A percentile compares a stretch with the other conserved stretches of the same genome.
phyloP scores from a whole-genome alignment of 345 rosid genomes.

The Brassica rapa region DNA sequence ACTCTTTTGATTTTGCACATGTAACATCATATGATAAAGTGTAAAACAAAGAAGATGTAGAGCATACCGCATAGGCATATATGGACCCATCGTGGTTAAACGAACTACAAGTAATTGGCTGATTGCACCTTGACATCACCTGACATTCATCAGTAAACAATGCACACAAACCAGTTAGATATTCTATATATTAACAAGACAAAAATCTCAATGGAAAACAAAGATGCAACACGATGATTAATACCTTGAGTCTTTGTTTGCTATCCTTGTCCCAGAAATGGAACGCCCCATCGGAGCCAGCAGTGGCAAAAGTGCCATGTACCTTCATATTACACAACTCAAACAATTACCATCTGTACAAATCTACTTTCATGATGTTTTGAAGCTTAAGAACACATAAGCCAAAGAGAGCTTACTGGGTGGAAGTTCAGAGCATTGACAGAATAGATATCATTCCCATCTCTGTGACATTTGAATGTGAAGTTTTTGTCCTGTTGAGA shows the following conservation, averaged over 20 bases:
- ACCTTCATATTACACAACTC: constrained; percentile 46
- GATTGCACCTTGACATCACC: constrained; percentile 91
- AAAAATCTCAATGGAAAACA: not conserved
- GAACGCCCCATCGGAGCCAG: constrained; percentile 97
- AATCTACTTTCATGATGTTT: constrained; percentile 1
- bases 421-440: constrained; percentile 95
- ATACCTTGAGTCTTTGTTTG: constrained; percentile 95
- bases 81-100: constrained; percentile 95
- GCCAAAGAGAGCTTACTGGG: constrained; percentile 63
- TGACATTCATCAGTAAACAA: constrained; percentile 38
- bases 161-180: not conserved
- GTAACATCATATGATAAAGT: not conserved
- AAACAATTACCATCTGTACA: constrained; percentile 21
- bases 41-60: not conserved
- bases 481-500: constrained; percentile 78
- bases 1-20: not conserved
- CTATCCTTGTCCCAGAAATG: constrained; percentile 99
- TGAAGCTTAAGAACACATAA: constrained; percentile 1
- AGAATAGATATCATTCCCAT: constrained; percentile 81
- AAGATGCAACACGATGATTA: not conserved
- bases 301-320: constrained; percentile 95
- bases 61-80: constrained; percentile 81
- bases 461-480: constrained; percentile 98
- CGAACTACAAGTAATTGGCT: constrained; percentile 84
- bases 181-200: not conserved